Base-by-base conservation (phyloP, 345 rosid genomes). In the Salix brachista region DNA sequence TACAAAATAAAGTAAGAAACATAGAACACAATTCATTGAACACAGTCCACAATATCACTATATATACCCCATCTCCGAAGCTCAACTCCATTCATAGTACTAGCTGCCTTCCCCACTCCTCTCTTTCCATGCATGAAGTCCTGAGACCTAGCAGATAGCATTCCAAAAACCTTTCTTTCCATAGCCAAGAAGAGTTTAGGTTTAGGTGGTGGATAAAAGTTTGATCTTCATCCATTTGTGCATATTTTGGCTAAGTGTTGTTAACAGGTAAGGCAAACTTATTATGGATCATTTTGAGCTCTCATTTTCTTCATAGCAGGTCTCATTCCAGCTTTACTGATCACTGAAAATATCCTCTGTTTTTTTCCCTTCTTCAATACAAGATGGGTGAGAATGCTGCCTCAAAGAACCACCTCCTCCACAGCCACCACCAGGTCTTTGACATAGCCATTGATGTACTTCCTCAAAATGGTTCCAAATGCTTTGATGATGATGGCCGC, bases 331-430 rank as follows among this genome's bases (percentile, higher is more conserved):
- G 10, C 64, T 58, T 58, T 25, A n/a, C 12, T 58, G 34, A 32
- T 32, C 64, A n/a, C 64, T 58, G 12, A 58, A 9, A 3, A 11
- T 58, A 1, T 23, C 28, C 62, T 58, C 16, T 58, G 11, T 58
- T n/a, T 3, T 30, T 34, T 34, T 58, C 16, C 28, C 5, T 58
- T 58, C 4, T 11, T 12, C 64, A n/a, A 23, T 23, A 23, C 64
- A 56, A 79, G 79, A 80, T 80, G 82, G 82, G 67, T 18, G 82
- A 70, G 70, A 70, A 41, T 52, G 65, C 67, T 32, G 78, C 73
- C 58, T 32, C 79, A 17, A 60, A 32, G 52, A 76, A 75, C 66
- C 65, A 58, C 50, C 67, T 54, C 48, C 73, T 36, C 14, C 62
- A 58, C 6, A 58, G 1, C 28, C 62, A 58, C 16, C 72, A 52